Percentiles rank a stretch among this genome's conserved stretches.
Evolutionary conservation across 2,329 filamentous ascomycete species (phyloP).

Genomic region (Aureobasidium sp.): DNA sequence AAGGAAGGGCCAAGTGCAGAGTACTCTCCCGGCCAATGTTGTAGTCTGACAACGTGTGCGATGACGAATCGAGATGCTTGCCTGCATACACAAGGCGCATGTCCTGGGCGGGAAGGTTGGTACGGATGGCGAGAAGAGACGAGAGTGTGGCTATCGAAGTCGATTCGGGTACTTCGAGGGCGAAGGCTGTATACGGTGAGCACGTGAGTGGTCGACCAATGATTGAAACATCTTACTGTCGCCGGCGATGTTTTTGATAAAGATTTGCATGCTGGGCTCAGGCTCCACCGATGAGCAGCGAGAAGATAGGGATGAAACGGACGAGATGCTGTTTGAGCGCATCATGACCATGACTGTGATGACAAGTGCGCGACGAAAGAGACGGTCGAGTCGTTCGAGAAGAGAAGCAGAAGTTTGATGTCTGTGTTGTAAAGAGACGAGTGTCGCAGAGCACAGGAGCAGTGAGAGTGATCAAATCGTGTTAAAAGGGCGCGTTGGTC

Average conservation of each 20-base stretch:
- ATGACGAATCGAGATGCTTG: constrained; percentile 44
- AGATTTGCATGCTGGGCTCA: constrained; percentile 53
- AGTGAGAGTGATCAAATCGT: not conserved
- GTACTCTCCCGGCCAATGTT: constrained; percentile 45
- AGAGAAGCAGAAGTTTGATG: constrained; percentile 24
- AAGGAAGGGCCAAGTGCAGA: constrained; percentile 49
- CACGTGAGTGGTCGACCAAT: constrained; percentile 16
- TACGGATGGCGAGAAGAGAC: constrained; percentile 52
- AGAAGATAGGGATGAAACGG: constrained; percentile 23
- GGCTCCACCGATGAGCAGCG: constrained; percentile 36
- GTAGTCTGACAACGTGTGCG: constrained; percentile 41
- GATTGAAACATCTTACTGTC: constrained; percentile 43
- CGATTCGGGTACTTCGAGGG: constrained; percentile 47
- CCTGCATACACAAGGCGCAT: constrained; percentile 53
- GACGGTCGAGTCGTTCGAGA: constrained; percentile 31
- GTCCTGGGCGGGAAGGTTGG: constrained; percentile 43
- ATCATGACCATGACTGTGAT: constrained; percentile 28
- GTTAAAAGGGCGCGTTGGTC: not conserved
- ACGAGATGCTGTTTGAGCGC: constrained; percentile 38
- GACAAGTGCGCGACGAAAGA: constrained; percentile 22
- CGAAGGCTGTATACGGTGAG: constrained; percentile 42
- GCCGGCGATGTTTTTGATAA: constrained; percentile 53
- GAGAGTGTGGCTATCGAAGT: constrained; percentile 51
- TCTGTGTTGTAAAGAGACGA: not conserved
- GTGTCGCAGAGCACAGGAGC: not conserved